Percentiles rank a stretch among this genome's conserved stretches.
Evolutionary conservation across 2,329 filamentous ascomycete species (phyloP).

Genomic region (Ophiocordyceps camponoti-leonardi): DNA sequence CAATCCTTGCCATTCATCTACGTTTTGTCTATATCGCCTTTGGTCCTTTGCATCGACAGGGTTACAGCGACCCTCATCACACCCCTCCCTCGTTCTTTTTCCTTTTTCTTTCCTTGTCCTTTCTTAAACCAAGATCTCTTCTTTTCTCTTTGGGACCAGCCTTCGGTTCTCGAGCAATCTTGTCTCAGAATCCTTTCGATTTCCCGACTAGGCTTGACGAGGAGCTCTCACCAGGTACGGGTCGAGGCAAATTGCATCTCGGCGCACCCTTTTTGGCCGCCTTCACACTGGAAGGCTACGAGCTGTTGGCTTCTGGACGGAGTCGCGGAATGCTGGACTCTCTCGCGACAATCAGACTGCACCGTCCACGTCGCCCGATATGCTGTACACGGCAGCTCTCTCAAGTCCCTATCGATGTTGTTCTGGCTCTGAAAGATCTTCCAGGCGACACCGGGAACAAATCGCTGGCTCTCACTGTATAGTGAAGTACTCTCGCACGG

Average conservation of each 20-base stretch:
- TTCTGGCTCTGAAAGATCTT: not conserved
- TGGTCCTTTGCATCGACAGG: not conserved
- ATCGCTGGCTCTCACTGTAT: not conserved
- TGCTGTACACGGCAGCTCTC: not conserved
- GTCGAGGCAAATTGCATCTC: not conserved
- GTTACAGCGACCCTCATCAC: not conserved
- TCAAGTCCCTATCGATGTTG: too few relatives aligned
- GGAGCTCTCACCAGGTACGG: not conserved
- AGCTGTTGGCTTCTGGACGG: not conserved
- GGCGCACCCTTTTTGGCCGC: not conserved
- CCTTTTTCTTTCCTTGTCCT: not conserved
- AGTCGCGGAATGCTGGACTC: not conserved
- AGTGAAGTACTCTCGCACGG: constrained; percentile 1
- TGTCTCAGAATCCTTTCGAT: not conserved
- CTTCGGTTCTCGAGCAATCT: not conserved
- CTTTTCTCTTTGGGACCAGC: not conserved
- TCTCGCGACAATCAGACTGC: not conserved
- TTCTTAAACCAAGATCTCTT: not conserved
- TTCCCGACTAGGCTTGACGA: not conserved
- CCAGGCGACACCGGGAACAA: not conserved
- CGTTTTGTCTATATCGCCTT: not conserved
- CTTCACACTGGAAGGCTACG: not conserved
- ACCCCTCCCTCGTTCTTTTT: not conserved
- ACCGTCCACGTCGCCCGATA: not conserved
- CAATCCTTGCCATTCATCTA: not conserved